phyloP scores from a whole-genome alignment of 1,284 basidiomycete species.

The Moesziomyces globuligerus region DNA sequence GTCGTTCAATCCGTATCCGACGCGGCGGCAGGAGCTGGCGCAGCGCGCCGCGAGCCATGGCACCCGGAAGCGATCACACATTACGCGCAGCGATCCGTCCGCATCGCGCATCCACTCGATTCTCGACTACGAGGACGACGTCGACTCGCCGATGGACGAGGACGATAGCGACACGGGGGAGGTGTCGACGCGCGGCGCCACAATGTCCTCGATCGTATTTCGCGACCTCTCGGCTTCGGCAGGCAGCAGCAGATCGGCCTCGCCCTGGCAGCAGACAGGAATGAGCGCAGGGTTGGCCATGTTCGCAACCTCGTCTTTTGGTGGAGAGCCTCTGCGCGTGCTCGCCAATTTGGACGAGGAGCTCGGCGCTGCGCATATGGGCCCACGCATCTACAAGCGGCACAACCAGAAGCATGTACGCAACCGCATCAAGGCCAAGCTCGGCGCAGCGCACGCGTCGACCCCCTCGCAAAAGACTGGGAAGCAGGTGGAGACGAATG shows the following conservation, averaged over 20 bases:
- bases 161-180: constrained; percentile 27
- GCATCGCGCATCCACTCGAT: constrained; percentile 25
- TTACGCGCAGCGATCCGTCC: constrained; percentile 32
- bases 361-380: constrained; percentile 45
- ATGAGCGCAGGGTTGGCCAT: constrained; percentile 38
- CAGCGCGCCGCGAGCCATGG: constrained; percentile 32
- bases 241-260: constrained; percentile 19
- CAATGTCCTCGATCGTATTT: constrained; percentile 49
- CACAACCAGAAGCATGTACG: constrained; percentile 42
- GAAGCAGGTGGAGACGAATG: too few relatives aligned
- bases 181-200: constrained; percentile 39
- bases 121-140: constrained; percentile 18
- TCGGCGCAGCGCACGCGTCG: constrained; percentile 14
- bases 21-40: constrained; percentile 40
- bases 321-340: constrained; percentile 38
- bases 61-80: constrained; percentile 30
- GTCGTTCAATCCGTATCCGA: constrained; percentile 47
- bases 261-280: constrained; percentile 28
- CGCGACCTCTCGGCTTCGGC: constrained; percentile 33
- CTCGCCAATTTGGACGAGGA: constrained; percentile 42
- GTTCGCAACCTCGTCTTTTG: constrained; percentile 32
- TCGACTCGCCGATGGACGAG: constrained; percentile 13
- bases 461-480: not conserved
- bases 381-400: constrained; percentile 41
- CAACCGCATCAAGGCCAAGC: constrained; percentile 25